phyloP scores from a whole-genome alignment of 176 grass and related monocot species.

The Alloteropsis semialata region DNA sequence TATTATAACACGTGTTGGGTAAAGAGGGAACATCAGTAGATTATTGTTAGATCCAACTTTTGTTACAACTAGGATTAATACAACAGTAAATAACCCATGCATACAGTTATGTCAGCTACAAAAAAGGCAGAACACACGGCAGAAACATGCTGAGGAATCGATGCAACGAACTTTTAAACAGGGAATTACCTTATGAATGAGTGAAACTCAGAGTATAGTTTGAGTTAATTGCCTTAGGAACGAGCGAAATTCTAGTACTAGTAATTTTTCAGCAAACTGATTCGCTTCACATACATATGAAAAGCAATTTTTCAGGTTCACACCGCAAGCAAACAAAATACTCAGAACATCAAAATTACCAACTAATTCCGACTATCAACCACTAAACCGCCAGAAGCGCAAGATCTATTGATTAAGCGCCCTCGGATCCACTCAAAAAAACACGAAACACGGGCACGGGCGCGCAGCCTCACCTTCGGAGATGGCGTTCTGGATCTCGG shows the following conservation, averaged over 20 bases:
- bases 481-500: constrained; percentile 85
- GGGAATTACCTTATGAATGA: too few species aligned
- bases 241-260: not conserved
- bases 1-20: constrained; percentile 27
- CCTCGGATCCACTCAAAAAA: not conserved
- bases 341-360: not conserved
- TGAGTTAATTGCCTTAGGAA: not conserved
- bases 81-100: not conserved
- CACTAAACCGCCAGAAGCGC: not conserved
- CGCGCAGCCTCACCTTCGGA: constrained; percentile 63
- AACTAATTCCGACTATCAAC: not conserved
- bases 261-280: not conserved
- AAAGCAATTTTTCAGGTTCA: not conserved
- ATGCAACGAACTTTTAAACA: not conserved
- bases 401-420: constrained; percentile 13
- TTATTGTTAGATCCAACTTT: constrained; percentile 38
- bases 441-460: not conserved
- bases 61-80: not conserved
- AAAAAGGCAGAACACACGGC: not conserved
- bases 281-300: not conserved
- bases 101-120: too few species aligned
- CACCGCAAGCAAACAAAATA: constrained; percentile 21
- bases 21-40: constrained; percentile 24
- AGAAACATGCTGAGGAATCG: not conserved
- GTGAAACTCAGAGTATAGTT: not conserved